phyloP scores from a whole-genome alignment of 345 rosid species.

The Anacardium occidentale region DNA sequence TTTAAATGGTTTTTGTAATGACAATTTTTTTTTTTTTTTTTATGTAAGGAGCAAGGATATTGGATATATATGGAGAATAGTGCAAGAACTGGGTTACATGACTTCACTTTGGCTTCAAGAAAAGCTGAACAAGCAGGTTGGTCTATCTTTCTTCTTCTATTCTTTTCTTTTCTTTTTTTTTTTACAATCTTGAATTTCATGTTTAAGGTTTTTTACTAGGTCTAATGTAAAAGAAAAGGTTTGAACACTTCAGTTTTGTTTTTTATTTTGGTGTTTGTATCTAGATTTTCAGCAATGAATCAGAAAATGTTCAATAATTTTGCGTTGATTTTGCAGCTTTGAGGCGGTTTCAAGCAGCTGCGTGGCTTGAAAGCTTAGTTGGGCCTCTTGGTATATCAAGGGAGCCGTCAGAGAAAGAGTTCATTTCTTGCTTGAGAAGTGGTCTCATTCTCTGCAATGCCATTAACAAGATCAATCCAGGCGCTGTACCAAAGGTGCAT shows the following conservation, averaged over 20 bases:
- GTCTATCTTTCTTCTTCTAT: not conserved
- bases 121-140: conserved; percentile 91
- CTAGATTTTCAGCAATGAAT: not conserved
- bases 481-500: conserved; percentile 76
- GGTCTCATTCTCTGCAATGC: conserved; percentile 78
- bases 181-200: not conserved
- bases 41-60: conserved; percentile 14
- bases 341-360: conserved; percentile 67
- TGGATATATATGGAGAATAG: conserved; percentile 44
- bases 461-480: conserved; percentile 78
- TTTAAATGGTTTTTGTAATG: not conserved
- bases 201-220: not conserved
- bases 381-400: conserved; percentile 63
- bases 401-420: conserved; percentile 77
- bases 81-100: conserved; percentile 53
- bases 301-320: not conserved
- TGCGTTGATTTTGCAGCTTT: conserved; percentile 43
- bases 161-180: too few species aligned
- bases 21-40: conserved; percentile 10
- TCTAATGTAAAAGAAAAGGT: conserved; percentile 1
- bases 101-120: conserved; percentile 72
- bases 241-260: not conserved
- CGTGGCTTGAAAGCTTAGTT: conserved; percentile 69
- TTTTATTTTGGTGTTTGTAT: too few species aligned
- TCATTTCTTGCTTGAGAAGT: conserved; percentile 87